Conservation (phyloP, 768 basidiomycete genomes). For the Clitopilus passeckerianus region DNA sequence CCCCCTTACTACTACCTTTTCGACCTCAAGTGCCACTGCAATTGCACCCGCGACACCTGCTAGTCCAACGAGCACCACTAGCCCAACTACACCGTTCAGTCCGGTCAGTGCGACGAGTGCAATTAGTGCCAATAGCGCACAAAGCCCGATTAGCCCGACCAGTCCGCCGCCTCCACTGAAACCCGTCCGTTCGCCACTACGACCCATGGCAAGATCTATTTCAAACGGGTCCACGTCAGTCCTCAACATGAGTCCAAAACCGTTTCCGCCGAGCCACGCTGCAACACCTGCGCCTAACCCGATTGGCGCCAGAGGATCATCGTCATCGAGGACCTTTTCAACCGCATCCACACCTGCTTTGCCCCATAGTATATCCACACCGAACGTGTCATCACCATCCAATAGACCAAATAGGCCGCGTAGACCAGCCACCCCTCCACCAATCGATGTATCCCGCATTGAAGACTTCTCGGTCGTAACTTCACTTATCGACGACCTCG, state of each 20-base stretch:
- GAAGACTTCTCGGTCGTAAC: neutral
- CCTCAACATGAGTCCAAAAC: conserved; percentile 3
- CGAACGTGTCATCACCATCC: neutral
- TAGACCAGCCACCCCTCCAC: neutral
- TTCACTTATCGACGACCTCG: neutral
- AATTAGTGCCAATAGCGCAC: neutral
- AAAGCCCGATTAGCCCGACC: conserved; percentile 14
- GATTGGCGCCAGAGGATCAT: neutral
- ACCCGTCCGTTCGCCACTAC: conserved; percentile 33
- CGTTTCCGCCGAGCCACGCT: neutral
- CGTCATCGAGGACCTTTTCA: neutral
- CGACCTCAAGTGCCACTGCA: neutral
- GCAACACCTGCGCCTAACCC: conserved; percentile 1
- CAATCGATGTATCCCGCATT: neutral
- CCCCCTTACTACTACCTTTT: neutral
- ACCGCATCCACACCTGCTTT: neutral
- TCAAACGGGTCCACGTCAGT: conserved; percentile 7
- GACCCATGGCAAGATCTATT: conserved; percentile 24
- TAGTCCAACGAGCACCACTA: neutral
- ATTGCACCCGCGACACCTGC: neutral
- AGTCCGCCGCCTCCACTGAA: conserved; percentile 20
- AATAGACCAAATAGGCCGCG: neutral
- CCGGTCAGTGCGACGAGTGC: neutral
- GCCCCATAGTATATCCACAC: neutral
- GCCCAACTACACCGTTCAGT: neutral